Evolutionary conservation across 805 yeast species (phyloP).

Genomic region (Saccharomycopsis sp.): DNA sequence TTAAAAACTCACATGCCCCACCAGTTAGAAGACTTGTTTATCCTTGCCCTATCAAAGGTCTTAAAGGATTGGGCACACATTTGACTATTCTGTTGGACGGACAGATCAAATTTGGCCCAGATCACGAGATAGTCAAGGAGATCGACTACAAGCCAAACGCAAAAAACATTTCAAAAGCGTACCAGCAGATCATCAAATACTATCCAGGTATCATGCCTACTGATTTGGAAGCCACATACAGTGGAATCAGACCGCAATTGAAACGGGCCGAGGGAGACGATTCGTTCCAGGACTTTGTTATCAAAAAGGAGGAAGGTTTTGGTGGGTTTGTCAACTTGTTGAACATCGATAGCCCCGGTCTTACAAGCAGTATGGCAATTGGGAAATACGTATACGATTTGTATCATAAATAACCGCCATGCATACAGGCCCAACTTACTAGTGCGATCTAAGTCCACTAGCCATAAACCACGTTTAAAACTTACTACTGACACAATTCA

Average conservation of each 20-base stretch:
- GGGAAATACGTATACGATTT: slow-evolving; percentile 56
- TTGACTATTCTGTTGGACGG: slow-evolving; percentile 79
- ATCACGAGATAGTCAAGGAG: slow-evolving; percentile 66
- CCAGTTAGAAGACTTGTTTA: slow-evolving; percentile 54
- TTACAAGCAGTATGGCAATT: slow-evolving; percentile 78
- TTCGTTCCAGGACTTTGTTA: slow-evolving; percentile 65
- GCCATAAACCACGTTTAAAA: neutral
- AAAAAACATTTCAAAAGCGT: slow-evolving; percentile 47
- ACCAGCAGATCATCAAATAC: slow-evolving; percentile 50
- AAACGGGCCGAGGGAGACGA: slow-evolving; percentile 33
- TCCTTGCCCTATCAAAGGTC: slow-evolving; percentile 70
- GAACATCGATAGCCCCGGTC: slow-evolving; percentile 88
- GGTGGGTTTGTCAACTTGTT: slow-evolving; percentile 75
- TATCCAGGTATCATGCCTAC: slow-evolving; percentile 49
- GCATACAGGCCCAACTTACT: too few species aligned
- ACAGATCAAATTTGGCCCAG: slow-evolving; percentile 80
- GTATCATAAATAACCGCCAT: slow-evolving; percentile 15
- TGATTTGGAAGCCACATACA: slow-evolving; percentile 58
- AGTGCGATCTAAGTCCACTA: too few species aligned
- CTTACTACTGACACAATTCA: too few species aligned
- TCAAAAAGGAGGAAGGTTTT: slow-evolving; percentile 60
- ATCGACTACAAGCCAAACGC: slow-evolving; percentile 43
- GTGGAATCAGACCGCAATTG: slow-evolving; percentile 83
- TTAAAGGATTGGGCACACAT: slow-evolving; percentile 82
- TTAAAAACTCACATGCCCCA: slow-evolving; percentile 39